Conservation (phyloP, 352 stramenopile species). For the Globisporangium acanthophoron region DNA sequence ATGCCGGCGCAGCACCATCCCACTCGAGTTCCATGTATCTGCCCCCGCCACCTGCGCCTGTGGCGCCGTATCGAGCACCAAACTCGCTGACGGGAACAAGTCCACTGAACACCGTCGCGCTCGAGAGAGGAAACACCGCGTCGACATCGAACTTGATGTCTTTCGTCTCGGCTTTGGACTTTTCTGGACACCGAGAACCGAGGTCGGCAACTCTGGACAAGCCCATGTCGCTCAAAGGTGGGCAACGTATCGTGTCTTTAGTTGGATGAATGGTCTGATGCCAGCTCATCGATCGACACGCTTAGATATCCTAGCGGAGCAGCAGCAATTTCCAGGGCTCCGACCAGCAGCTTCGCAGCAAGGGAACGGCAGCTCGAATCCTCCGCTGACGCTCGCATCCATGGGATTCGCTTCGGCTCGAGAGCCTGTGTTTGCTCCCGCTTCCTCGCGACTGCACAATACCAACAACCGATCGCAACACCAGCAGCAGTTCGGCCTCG, state of each 20-base stretch:
- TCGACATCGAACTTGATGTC: constrained; percentile 6
- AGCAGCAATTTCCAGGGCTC: background rate
- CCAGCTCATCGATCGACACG: background rate
- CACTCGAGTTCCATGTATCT: background rate
- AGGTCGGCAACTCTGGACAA: background rate
- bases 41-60: constrained; percentile 7
- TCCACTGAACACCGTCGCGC: background rate
- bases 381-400: constrained; percentile 5
- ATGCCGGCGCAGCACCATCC: background rate
- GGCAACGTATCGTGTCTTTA: background rate
- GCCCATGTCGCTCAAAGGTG: constrained; percentile 24
- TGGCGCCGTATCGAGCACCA: background rate
- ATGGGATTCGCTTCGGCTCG: constrained; percentile 8
- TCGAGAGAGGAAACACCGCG: background rate
- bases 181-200: background rate
- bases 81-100: background rate
- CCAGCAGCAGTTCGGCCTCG: constrained; percentile 8
- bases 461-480: background rate
- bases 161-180: constrained; percentile 2
- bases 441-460: no score
- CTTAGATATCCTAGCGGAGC: constrained; percentile 9
- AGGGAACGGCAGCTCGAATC: background rate
- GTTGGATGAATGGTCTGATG: no score
- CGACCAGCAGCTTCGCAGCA: background rate
- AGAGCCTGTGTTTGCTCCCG: background rate